Percentiles rank a stretch among this genome's conserved stretches.
These are phyloP conservation scores for Corymbia maculata DNA, from an alignment of 345 rosid species.

Conservation along the genomic window DNA sequence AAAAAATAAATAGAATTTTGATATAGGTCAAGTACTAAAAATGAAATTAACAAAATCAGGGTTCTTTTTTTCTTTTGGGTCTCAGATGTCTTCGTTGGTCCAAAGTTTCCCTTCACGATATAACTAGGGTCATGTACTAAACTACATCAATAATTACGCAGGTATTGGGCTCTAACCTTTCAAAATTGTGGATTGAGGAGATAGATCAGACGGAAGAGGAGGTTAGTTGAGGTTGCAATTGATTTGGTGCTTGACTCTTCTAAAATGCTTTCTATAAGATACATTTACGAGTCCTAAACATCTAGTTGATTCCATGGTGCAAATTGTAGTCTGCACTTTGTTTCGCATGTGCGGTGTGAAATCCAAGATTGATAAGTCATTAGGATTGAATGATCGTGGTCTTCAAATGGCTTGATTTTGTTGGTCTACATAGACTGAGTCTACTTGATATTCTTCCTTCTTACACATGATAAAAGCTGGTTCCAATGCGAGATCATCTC, in stretches of 20 bases:
- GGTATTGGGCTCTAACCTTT: not conserved
- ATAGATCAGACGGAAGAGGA: not conserved
- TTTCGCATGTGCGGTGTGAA: not conserved
- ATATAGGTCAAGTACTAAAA: not conserved
- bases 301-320: not conserved
- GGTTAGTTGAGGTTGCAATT: not conserved
- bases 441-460: not conserved
- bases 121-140: not conserved
- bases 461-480: not conserved
- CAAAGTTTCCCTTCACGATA: not conserved
- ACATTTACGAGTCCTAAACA: not conserved
- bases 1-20: not conserved
- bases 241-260: not conserved
- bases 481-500: not conserved
- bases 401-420: not conserved
- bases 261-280: not conserved
- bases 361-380: not conserved
- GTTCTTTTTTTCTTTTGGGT: not conserved
- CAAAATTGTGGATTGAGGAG: not conserved
- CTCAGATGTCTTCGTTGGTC: not conserved
- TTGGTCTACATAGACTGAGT: not conserved
- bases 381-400: not conserved
- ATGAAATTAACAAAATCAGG: not conserved
- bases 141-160: rapidly evolving
- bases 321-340: not conserved